phyloP scores from a whole-genome alignment of 148 eudicot species.

The Rhododendron griersonianum region DNA sequence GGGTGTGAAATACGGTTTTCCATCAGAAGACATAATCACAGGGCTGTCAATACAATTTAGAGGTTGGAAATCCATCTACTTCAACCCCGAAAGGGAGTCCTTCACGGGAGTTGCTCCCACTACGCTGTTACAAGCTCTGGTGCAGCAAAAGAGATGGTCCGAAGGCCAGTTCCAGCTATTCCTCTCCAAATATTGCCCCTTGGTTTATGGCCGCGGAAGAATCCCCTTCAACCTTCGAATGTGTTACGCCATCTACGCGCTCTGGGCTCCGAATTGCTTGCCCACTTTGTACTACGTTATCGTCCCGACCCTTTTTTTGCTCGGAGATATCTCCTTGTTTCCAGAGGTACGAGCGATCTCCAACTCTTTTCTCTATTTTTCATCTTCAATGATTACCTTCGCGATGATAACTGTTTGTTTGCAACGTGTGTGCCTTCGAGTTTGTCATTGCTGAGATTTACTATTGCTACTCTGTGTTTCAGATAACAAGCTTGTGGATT shows the following conservation, averaged over 20 bases:
- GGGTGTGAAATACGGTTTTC: constrained; percentile 11
- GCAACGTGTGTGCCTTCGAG: not conserved
- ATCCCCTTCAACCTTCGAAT: constrained; percentile 14
- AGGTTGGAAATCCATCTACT: not conserved
- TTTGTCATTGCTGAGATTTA: not conserved
- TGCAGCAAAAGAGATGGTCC: constrained; percentile 8
- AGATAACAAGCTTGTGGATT: constrained; percentile 49
- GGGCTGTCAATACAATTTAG: not conserved
- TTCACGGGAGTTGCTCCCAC: constrained; percentile 9
- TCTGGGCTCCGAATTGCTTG: constrained; percentile 26
- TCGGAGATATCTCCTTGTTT: constrained; percentile 16
- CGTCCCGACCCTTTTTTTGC: constrained; percentile 15
- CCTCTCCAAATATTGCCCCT: constrained; percentile 20
- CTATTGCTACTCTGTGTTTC: not conserved
- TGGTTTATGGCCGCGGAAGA: constrained; percentile 13
- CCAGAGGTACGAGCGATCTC: constrained; percentile 18
- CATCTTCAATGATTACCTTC: not conserved
- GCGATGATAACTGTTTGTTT: not conserved
- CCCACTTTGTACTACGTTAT: constrained; percentile 17
- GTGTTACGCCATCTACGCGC: constrained; percentile 1
- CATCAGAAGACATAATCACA: constrained; percentile 6
- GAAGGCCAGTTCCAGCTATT: constrained; percentile 15
- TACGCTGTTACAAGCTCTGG: not conserved
- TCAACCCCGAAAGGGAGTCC: not conserved
- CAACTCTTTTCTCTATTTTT: not conserved